These are phyloP conservation scores for Trichoderma polysporum DNA, from an alignment of 2,329 filamentous ascomycete species.

Conservation along the genomic window DNA sequence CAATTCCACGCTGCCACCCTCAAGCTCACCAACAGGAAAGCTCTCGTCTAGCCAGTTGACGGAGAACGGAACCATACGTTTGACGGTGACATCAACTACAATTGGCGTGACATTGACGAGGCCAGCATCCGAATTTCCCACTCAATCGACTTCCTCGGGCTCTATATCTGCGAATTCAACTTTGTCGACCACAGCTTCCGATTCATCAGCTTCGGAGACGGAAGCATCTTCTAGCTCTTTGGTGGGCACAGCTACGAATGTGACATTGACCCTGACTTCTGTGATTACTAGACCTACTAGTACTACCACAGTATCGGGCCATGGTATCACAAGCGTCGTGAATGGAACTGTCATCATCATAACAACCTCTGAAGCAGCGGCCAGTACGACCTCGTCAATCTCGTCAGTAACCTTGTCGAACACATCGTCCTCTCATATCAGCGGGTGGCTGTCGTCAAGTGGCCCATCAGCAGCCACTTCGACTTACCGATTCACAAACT, in stretches of 20 bases:
- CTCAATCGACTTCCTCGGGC: not conserved
- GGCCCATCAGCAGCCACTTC: conserved; percentile 3
- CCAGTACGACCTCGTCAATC: not conserved
- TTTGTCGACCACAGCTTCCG: not conserved
- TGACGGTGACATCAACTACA: not conserved
- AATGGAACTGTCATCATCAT: conserved; percentile 16
- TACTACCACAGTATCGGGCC: not conserved
- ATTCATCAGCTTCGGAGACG: not conserved
- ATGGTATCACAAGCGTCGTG: conserved; percentile 3
- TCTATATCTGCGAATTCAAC: not conserved
- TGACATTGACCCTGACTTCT: not conserved
- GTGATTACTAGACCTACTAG: not conserved
- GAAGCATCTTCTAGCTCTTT: not conserved
- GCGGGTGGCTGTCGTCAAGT: not conserved
- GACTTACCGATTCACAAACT: conserved; percentile 14
- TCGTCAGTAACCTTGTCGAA: not conserved
- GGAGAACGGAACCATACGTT: not conserved
- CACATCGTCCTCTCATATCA: conserved; percentile 1
- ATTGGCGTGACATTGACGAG: not conserved
- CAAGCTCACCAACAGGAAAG: not conserved
- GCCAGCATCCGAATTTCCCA: not conserved
- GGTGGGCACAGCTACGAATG: not conserved
- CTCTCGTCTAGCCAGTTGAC: not conserved
- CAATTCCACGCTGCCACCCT: not conserved
- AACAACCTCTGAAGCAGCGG: conserved; percentile 1